phyloP scores from a whole-genome alignment of 306 rosid genomes.

The cucumber (Cucumis sativus) region DNA sequence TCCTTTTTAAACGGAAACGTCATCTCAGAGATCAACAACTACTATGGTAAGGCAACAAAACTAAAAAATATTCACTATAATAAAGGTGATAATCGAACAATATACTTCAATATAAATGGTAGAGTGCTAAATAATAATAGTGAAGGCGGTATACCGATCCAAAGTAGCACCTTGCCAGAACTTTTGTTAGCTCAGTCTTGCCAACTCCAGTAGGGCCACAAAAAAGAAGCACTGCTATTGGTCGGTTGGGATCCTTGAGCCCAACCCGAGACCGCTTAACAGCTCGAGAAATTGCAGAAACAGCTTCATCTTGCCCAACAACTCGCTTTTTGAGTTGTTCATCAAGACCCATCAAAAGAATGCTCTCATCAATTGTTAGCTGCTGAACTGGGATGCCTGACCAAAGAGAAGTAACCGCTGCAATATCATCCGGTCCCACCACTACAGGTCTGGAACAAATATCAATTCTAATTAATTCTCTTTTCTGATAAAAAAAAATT shows the following conservation, averaged over 20 bases:
- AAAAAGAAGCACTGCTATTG: slow-evolving; percentile 21
- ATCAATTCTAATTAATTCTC: neutral
- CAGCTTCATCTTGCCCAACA: slow-evolving; percentile 22
- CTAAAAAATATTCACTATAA: neutral
- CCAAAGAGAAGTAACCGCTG: slow-evolving; percentile 13
- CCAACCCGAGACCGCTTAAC: slow-evolving; percentile 23
- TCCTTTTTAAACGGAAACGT: neutral
- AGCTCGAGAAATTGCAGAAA: slow-evolving; percentile 18
- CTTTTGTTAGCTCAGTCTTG: slow-evolving; percentile 16
- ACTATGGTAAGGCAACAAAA: neutral
- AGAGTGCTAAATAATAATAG: neutral
- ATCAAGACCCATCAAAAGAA: slow-evolving; percentile 13
- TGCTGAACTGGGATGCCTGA: slow-evolving; percentile 21
- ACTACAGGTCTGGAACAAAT: slow-evolving; percentile 3
- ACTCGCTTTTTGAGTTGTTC: slow-evolving; percentile 10
- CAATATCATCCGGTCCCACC: slow-evolving; percentile 14
- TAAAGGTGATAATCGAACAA: neutral
- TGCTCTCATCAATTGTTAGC: slow-evolving; percentile 13
- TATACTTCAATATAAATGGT: neutral
- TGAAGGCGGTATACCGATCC: slow-evolving; percentile 8
- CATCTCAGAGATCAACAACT: neutral
- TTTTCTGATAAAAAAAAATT: neutral
- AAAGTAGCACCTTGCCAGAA: slow-evolving; percentile 11
- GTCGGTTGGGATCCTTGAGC: slow-evolving; percentile 19
- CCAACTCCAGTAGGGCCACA: slow-evolving; percentile 25